Evolutionary conservation across 1,139 yeast species (phyloP).

Genomic region (Candida sanyaensis): DNA sequence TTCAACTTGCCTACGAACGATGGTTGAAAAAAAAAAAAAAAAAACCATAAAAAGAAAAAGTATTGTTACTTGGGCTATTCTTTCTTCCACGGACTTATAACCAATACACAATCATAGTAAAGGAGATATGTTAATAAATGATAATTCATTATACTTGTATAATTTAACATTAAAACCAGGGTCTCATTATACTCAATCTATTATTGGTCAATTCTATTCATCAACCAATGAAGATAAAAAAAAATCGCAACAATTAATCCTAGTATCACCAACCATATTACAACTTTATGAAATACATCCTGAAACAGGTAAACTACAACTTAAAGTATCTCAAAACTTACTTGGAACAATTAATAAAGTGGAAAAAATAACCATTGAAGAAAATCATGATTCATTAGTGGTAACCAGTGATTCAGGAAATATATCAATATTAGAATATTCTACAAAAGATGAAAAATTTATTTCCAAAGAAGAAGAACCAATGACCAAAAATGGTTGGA

Average conservation of each 20-base stretch:
- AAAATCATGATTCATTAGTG: slow-evolving; percentile 55
- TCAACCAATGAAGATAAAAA: not conserved
- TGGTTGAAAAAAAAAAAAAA: too few species aligned
- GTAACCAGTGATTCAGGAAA: slow-evolving; percentile 84
- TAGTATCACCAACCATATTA: slow-evolving; percentile 56
- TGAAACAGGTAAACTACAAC: slow-evolving; percentile 55
- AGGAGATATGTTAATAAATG: slow-evolving; percentile 13
- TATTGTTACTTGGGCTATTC: too few species aligned
- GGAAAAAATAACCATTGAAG: slow-evolving; percentile 53
- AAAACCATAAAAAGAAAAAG: not conserved
- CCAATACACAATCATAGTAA: not conserved
- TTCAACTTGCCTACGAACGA: too few species aligned
- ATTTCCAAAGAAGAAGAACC: slow-evolving; percentile 62
- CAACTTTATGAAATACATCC: slow-evolving; percentile 54
- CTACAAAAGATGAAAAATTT: slow-evolving; percentile 40
- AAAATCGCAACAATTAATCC: slow-evolving; percentile 64
- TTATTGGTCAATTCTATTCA: slow-evolving; percentile 71
- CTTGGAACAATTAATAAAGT: slow-evolving; percentile 64
- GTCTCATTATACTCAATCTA: slow-evolving; percentile 50
- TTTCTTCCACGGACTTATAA: not conserved
- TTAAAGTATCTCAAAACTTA: slow-evolving; percentile 44
- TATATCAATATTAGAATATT: slow-evolving; percentile 57
- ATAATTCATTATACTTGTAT: slow-evolving; percentile 57
- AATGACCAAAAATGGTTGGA: slow-evolving; percentile 70
- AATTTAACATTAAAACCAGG: slow-evolving; percentile 66